Conservation (phyloP, 2,329 filamentous ascomycete species). For the Juglanconis juglandina region DNA sequence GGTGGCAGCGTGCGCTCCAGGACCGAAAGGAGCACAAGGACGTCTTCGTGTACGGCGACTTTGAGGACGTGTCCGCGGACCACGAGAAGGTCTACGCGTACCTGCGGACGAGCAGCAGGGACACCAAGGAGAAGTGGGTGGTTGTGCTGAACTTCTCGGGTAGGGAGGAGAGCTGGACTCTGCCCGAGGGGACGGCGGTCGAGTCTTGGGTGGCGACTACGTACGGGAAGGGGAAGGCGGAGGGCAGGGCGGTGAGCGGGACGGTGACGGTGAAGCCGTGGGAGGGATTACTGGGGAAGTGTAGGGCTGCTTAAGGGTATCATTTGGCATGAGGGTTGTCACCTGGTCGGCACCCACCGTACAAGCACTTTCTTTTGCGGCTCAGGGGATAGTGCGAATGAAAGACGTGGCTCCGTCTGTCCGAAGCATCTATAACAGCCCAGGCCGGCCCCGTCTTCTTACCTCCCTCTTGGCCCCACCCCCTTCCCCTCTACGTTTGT, state of each 20-base stretch:
- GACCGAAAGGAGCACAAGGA: slow-evolving; percentile 59
- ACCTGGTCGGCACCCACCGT: too few relatives aligned
- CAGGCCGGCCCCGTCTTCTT: too few relatives aligned
- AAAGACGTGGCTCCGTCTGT: too few relatives aligned
- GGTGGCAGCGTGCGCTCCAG: slow-evolving; percentile 58
- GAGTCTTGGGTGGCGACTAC: slow-evolving; percentile 24
- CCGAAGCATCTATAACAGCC: too few relatives aligned
- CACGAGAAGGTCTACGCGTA: slow-evolving; percentile 21
- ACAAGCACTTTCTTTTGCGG: too few relatives aligned
- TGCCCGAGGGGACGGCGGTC: slow-evolving; percentile 22
- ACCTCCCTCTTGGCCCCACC: too few relatives aligned
- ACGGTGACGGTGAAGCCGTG: slow-evolving; percentile 24
- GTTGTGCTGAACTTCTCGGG: slow-evolving; percentile 29
- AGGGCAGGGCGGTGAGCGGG: slow-evolving; percentile 20
- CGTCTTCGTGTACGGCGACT: slow-evolving; percentile 64
- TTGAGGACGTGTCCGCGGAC: slow-evolving; percentile 25
- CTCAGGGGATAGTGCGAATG: too few relatives aligned
- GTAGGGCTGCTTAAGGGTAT: neutral
- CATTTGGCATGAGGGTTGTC: neutral
- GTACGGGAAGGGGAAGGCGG: slow-evolving; percentile 22
- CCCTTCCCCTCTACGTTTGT: too few relatives aligned
- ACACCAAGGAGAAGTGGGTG: slow-evolving; percentile 25
- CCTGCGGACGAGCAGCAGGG: slow-evolving; percentile 21
- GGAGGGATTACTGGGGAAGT: slow-evolving; percentile 26
- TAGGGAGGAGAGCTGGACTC: slow-evolving; percentile 23